Percentiles rank a stretch among this genome's conserved stretches.
Conservation (phyloP, 148 eudicot species). For the Suaeda aralocaspica region DNA sequence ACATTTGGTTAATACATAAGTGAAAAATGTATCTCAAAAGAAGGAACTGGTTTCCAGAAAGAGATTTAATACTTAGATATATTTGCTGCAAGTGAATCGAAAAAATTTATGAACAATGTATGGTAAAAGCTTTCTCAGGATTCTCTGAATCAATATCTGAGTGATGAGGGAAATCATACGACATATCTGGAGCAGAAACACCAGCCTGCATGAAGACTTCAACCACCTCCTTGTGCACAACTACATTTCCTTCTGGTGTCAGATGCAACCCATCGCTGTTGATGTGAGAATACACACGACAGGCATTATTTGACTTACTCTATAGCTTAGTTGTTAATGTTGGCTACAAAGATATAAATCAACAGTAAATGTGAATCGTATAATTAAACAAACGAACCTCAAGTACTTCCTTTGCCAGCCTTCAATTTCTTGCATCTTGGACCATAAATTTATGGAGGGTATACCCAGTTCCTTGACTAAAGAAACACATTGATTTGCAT, state of each 20-base stretch:
- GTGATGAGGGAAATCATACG: slow-evolving; percentile 82
- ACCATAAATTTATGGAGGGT: slow-evolving; percentile 73
- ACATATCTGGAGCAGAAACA: slow-evolving; percentile 53
- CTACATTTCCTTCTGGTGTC: slow-evolving; percentile 72
- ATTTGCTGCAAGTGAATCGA: neutral
- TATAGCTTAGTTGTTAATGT: neutral
- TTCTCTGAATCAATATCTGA: slow-evolving; percentile 55
- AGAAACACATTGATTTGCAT: slow-evolving; percentile 58
- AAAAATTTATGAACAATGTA: slow-evolving; percentile 31
- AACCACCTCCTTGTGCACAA: slow-evolving; percentile 63
- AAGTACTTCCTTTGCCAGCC: slow-evolving; percentile 79
- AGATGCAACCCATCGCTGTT: slow-evolving; percentile 89
- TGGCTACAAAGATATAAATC: neutral
- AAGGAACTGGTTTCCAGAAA: too few species aligned
- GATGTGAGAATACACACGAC: slow-evolving; percentile 1
- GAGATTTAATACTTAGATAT: too few species aligned
- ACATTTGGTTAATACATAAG: too few species aligned
- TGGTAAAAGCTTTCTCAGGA: slow-evolving; percentile 60
- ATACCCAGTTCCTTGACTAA: slow-evolving; percentile 68
- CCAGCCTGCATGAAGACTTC: slow-evolving; percentile 49
- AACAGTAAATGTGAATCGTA: neutral
- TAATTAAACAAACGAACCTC: slow-evolving; percentile 36
- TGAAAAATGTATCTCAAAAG: too few species aligned
- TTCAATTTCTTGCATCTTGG: slow-evolving; percentile 86
- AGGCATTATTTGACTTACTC: neutral